Base-by-base conservation (phyloP, 441 rosid genomes). In the Adansonia gregorii region DNA sequence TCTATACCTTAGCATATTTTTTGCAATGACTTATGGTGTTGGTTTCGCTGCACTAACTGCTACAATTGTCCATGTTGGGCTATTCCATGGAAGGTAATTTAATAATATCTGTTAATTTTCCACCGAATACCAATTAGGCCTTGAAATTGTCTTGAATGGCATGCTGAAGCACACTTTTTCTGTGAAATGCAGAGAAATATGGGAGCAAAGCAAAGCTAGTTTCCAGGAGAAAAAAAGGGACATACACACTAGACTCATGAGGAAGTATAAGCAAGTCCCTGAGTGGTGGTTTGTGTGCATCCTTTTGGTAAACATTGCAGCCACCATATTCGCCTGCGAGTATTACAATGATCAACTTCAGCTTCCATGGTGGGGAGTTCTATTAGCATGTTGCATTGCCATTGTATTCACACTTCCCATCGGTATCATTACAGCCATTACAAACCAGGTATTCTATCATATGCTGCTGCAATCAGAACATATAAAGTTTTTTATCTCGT, bases 301-400 rank as follows among this genome's bases (percentile, higher is more conserved):
- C 69, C 97, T 95, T 11, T 63, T 77, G 64, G 87, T 66, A 45
- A 95, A 89, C 66, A 82, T 93, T 71, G 94, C 87, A 41, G 87
- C 59, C 43, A 90, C 97, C 24, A 52, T 91, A 14, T 93, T 92
- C 72, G 86, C 99, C 69, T 95, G 98, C 73, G 90, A 95, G 81
- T 93, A 92, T 87, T 95, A 89, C 83, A 93, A 82, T 59, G 88
- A 89, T 12, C 97, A 93, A 85, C 99, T 95, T 82, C 98, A 93
- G 48, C 78, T 93, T 73, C 98, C 97, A 2, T 95, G 99, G 99
- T 95, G 99, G 98, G 99, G 98, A 51, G 99, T 93, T 70, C 63
- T 93, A 27, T 82, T 95, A 66, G 99, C 99, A 8, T 95, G 98
- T 77, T 79, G 72, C 27, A 82, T 95, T 63, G 99, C 99, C 78